Percentiles rank a stretch among this genome's conserved stretches.
phyloP scores from a whole-genome alignment of 495 filamentous ascomycete genomes.

The Penicillium mononematosum region DNA sequence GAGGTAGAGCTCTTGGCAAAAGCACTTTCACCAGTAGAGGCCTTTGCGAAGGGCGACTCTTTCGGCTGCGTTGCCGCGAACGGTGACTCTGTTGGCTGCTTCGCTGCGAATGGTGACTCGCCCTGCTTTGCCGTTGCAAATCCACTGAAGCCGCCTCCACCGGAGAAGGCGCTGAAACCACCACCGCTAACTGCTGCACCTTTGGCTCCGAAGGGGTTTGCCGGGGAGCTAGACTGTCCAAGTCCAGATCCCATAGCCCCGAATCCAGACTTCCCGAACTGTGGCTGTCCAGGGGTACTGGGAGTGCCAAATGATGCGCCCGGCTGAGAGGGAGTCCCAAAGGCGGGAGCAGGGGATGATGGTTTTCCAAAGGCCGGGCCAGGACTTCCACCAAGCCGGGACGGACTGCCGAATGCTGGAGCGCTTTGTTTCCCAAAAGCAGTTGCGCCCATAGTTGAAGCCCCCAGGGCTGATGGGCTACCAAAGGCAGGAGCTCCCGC shows the following conservation, averaged over 20 bases:
- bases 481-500: constrained; percentile 38
- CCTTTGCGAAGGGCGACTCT: constrained; percentile 1
- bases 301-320: constrained; percentile 31
- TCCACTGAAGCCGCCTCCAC: constrained; percentile 33
- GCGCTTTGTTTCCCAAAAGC: constrained; percentile 37
- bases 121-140: constrained; percentile 34
- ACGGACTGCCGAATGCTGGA: constrained; percentile 28
- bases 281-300: constrained; percentile 29
- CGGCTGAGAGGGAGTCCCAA: constrained; percentile 35
- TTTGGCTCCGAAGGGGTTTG: constrained; percentile 31
- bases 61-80: constrained; percentile 11
- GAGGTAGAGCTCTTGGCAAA: constrained; percentile 19
- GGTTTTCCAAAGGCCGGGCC: constrained; percentile 52
- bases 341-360: constrained; percentile 34
- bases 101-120: constrained; percentile 30
- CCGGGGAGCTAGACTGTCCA: constrained; percentile 37
- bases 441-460: constrained; percentile 34
- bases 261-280: constrained; percentile 48
- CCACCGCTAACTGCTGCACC: constrained; percentile 30
- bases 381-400: constrained; percentile 25
- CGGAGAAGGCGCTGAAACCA: constrained; percentile 40
- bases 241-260: constrained; percentile 46
- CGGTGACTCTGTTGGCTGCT: constrained; percentile 1
- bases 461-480: constrained; percentile 32
- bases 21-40: constrained; percentile 5